Conservation (phyloP, 257 asterid genomes). For the Henckelia pumila region DNA sequence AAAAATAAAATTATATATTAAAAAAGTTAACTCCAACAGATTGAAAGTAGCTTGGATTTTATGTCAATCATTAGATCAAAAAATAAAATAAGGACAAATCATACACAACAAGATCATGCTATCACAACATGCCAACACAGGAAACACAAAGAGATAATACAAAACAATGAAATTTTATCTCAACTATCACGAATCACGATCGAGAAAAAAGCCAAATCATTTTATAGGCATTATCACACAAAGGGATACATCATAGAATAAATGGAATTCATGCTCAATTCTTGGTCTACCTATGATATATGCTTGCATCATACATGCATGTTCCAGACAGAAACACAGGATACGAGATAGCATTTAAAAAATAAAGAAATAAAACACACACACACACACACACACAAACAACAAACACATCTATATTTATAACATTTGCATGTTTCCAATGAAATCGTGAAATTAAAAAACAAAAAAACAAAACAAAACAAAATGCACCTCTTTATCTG, state of each 20-base stretch:
- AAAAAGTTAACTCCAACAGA: background rate
- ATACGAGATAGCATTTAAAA: background rate
- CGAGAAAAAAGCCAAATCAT: background rate
- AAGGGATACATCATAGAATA: background rate
- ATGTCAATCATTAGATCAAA: background rate
- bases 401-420: too few relatives aligned
- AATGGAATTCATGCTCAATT: background rate
- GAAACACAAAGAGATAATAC: background rate
- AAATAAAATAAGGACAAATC: background rate
- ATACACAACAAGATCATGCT: background rate
- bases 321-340: background rate
- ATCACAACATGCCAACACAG: background rate
- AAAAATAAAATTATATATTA: too few relatives aligned
- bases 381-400: too few relatives aligned
- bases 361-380: too few relatives aligned
- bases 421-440: constrained; percentile 17
- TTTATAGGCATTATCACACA: background rate
- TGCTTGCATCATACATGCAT: background rate
- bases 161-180: background rate
- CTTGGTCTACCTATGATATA: background rate
- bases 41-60: background rate
- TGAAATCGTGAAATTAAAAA: background rate
- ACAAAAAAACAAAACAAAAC: background rate
- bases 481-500: constrained; percentile 52
- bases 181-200: too few relatives aligned